Evolutionary conservation across 805 yeast species (phyloP).

Genomic region (Sugiyamaella americana): DNA sequence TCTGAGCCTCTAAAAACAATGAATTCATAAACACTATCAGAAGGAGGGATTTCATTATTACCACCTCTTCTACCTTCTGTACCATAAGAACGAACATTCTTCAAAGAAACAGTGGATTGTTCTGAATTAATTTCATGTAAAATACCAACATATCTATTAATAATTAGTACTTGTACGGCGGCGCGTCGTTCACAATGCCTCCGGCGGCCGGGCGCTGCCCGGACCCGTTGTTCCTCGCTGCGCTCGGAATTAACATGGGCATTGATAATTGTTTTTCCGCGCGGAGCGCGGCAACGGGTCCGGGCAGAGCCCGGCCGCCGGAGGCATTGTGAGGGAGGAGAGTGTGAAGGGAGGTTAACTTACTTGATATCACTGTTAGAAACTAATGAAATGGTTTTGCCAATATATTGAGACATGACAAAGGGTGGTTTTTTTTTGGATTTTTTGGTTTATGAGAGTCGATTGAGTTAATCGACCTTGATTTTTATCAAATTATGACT

Average conservation of each 20-base stretch:
- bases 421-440: neutral
- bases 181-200: too few species aligned
- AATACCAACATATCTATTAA: constrained; percentile 72
- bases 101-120: constrained; percentile 80
- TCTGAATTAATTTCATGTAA: constrained; percentile 84
- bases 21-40: constrained; percentile 59
- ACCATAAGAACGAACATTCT: constrained; percentile 75
- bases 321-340: too few species aligned
- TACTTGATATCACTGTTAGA: constrained; percentile 67
- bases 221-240: too few species aligned
- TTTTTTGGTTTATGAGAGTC: neutral
- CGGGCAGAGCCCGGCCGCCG: too few species aligned
- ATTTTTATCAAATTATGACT: neutral
- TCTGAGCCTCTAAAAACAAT: constrained; percentile 88
- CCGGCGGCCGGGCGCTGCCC: too few species aligned
- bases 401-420: constrained; percentile 84
- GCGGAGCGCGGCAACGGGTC: too few species aligned
- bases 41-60: constrained; percentile 64
- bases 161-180: neutral
- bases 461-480: too few species aligned
- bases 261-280: too few species aligned
- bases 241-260: too few species aligned
- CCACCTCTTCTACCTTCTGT: constrained; percentile 83
- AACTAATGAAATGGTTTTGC: constrained; percentile 77
- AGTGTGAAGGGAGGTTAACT: constrained; percentile 17